phyloP scores from a whole-genome alignment of 768 basidiomycete species.

The Tulasnella sp. region DNA sequence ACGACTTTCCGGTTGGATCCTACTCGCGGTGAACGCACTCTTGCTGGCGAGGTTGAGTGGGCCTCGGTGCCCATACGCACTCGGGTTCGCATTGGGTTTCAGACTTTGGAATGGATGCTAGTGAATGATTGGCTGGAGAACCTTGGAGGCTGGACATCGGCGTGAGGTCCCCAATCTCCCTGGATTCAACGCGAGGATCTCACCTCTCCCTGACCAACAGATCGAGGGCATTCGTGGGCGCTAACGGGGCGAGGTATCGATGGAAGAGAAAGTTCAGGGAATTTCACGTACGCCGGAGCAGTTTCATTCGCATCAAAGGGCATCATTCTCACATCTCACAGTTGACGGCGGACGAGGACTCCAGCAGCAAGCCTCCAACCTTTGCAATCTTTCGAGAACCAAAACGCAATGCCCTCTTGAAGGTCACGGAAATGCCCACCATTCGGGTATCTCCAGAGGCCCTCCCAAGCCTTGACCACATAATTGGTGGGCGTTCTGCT shows the following conservation, averaged over 20 bases:
- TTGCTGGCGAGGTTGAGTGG: slow-evolving; percentile 12
- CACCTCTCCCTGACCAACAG: neutral
- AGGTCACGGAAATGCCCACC: neutral
- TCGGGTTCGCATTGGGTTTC: neutral
- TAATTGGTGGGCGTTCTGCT: neutral
- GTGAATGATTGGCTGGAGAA: neutral
- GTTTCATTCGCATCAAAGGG: neutral
- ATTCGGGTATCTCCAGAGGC: neutral
- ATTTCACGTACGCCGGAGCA: neutral
- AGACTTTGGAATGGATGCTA: slow-evolving; percentile 1
- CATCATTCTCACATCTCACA: neutral
- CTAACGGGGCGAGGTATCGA: neutral
- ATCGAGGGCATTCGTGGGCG: neutral
- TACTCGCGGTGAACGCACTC: neutral
- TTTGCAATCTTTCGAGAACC: neutral
- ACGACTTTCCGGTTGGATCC: neutral
- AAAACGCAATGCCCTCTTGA: neutral
- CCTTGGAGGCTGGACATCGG: neutral
- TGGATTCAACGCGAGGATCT: neutral
- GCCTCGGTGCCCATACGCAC: neutral
- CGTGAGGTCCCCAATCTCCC: neutral
- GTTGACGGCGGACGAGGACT: neutral
- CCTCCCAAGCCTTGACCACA: neutral
- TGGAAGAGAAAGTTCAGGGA: neutral
- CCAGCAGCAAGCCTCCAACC: neutral